Evolutionary conservation across 352 stramenopile genomes (phyloP).

Genomic region (Phytophthora uliginosa): DNA sequence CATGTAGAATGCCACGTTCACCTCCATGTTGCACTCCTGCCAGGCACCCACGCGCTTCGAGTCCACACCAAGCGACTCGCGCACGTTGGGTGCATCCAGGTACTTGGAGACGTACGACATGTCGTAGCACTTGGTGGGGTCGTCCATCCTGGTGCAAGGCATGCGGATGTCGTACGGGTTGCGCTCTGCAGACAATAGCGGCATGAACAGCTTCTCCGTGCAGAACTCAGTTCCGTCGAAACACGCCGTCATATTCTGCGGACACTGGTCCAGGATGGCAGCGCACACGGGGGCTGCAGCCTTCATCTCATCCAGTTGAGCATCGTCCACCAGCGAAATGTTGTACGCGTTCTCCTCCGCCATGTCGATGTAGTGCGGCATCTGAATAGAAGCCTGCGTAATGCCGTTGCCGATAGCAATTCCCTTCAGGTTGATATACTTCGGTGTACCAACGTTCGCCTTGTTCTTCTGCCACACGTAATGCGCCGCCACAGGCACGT

Average conservation of each 20-base stretch:
- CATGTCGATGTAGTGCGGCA: slow-evolving; percentile 54
- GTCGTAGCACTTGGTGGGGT: slow-evolving; percentile 64
- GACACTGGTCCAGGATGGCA: slow-evolving; percentile 43
- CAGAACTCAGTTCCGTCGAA: slow-evolving; percentile 62
- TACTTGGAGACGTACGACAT: slow-evolving; percentile 80
- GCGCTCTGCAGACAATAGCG: slow-evolving; percentile 43
- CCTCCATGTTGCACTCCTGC: slow-evolving; percentile 93
- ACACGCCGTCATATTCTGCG: slow-evolving; percentile 51
- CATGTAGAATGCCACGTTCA: slow-evolving; percentile 88
- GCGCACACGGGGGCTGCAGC: slow-evolving; percentile 34
- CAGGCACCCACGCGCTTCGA: slow-evolving; percentile 63
- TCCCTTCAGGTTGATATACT: slow-evolving; percentile 56
- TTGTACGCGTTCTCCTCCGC: slow-evolving; percentile 73
- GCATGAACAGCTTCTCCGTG: slow-evolving; percentile 55
- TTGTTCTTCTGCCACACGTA: slow-evolving; percentile 72
- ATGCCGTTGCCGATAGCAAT: slow-evolving; percentile 65
- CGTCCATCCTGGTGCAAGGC: slow-evolving; percentile 42
- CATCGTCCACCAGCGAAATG: slow-evolving; percentile 54
- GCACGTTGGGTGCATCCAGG: slow-evolving; percentile 65
- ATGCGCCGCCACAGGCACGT: slow-evolving; percentile 63
- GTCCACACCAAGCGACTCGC: slow-evolving; percentile 50
- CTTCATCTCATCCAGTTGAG: slow-evolving; percentile 53
- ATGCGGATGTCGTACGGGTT: slow-evolving; percentile 78
- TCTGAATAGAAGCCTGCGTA: slow-evolving; percentile 61
- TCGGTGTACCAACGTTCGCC: slow-evolving; percentile 15